These are phyloP conservation scores for Macrophomina phaseolina DNA, from an alignment of 2,329 filamentous ascomycete genomes.

Conservation along the genomic window DNA sequence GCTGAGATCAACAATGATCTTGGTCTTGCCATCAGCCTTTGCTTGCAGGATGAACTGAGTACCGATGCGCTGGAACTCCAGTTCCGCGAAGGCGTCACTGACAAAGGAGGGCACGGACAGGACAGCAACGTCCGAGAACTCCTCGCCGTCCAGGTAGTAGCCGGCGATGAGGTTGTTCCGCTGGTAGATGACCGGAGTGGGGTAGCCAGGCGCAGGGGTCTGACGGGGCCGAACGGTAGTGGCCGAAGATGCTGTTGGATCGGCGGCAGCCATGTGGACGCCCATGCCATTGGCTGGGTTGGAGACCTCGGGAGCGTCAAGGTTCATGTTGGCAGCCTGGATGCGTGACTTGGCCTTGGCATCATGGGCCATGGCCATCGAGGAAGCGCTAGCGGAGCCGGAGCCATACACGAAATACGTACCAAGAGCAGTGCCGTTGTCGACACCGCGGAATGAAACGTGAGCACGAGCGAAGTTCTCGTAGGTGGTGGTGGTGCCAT, in stretches of 20 bases:
- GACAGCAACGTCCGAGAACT: slow-evolving; percentile 54
- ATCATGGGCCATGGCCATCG: slow-evolving; percentile 5
- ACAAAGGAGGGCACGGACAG: slow-evolving; percentile 52
- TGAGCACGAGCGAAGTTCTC: slow-evolving; percentile 53
- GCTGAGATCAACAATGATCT: slow-evolving; percentile 65
- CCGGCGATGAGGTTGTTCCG: slow-evolving; percentile 52
- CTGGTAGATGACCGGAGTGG: slow-evolving; percentile 40
- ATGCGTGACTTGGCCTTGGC: slow-evolving; percentile 19
- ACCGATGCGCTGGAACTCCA: slow-evolving; percentile 50
- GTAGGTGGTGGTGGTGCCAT: slow-evolving; percentile 49
- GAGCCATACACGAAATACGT: slow-evolving; percentile 42
- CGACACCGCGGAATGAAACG: slow-evolving; percentile 47
- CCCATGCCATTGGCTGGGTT: neutral
- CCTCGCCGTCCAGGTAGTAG: slow-evolving; percentile 52
- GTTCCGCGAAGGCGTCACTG: slow-evolving; percentile 36
- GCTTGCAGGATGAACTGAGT: slow-evolving; percentile 50
- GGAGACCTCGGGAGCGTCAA: neutral
- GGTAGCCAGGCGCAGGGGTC: slow-evolving; percentile 42
- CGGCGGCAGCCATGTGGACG: slow-evolving; percentile 6
- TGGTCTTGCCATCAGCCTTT: slow-evolving; percentile 60
- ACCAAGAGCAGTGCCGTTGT: slow-evolving; percentile 48
- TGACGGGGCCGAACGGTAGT: slow-evolving; percentile 13
- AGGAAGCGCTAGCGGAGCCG: slow-evolving; percentile 16
- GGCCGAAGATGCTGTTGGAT: slow-evolving; percentile 34
- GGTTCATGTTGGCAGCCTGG: slow-evolving; percentile 16